phyloP scores from a whole-genome alignment of 2,329 filamentous ascomycete genomes.

The Hymenoscyphus salicellus region DNA sequence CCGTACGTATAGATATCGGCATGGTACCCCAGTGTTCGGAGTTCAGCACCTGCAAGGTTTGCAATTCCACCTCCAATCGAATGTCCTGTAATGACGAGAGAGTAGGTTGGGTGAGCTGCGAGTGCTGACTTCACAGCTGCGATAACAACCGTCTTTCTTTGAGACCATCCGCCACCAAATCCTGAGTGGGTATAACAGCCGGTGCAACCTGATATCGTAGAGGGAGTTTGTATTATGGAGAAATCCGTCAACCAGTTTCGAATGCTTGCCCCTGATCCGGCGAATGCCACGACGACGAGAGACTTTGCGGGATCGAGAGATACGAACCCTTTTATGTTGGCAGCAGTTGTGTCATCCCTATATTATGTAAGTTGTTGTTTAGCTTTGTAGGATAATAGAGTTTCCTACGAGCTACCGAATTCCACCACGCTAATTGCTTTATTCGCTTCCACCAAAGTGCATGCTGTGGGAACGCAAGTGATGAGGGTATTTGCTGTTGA shows the following conservation, averaged over 20 bases:
- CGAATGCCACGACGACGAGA: constrained; percentile 25
- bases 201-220: constrained; percentile 4
- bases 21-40: constrained; percentile 18
- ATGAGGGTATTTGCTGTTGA: constrained; percentile 16
- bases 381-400: neutral
- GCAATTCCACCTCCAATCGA: constrained; percentile 34
- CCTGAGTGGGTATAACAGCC: constrained; percentile 29
- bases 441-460: constrained; percentile 20
- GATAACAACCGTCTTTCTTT: constrained; percentile 22
- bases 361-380: neutral
- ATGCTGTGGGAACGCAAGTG: constrained; percentile 20
- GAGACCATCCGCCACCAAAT: constrained; percentile 25
- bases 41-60: constrained; percentile 31
- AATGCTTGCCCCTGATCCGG: constrained; percentile 19
- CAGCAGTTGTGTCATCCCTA: constrained; percentile 13
- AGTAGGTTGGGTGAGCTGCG: constrained; percentile 27
- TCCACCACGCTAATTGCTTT: constrained; percentile 17
- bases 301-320: constrained; percentile 17
- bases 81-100: constrained; percentile 32
- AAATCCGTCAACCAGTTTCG: constrained; percentile 21
- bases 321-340: constrained; percentile 24
- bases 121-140: constrained; percentile 20
- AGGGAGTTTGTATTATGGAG: constrained; percentile 10
- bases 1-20: constrained; percentile 31
- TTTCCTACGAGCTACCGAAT: constrained; percentile 20